phyloP scores from a whole-genome alignment of 2,329 filamentous ascomycete genomes.

The Aspergillus intermedius region DNA sequence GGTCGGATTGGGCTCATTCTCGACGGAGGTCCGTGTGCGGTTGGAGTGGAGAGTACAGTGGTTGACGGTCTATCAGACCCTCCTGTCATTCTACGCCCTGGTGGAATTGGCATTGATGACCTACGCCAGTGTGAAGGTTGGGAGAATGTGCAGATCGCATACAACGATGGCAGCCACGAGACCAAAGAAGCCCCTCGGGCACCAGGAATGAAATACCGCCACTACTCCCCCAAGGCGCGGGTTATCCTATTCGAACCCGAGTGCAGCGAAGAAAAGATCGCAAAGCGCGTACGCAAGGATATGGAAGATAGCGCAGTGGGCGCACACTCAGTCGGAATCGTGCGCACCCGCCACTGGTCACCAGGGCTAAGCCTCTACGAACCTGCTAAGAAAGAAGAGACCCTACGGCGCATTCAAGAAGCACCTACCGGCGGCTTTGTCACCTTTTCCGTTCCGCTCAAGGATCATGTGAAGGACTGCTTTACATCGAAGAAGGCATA shows the following conservation, averaged over 20 bases:
- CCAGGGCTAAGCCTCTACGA: constrained; percentile 23
- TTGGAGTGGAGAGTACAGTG: constrained; percentile 95
- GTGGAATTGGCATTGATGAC: constrained; percentile 77
- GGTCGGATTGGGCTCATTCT: constrained; percentile 80
- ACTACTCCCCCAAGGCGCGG: constrained; percentile 85
- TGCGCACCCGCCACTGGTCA: constrained; percentile 34
- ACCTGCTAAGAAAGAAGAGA: constrained; percentile 15
- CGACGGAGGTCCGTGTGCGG: constrained; percentile 77
- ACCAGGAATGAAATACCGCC: constrained; percentile 98
- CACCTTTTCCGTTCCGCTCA: constrained; percentile 22
- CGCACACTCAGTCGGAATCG: constrained; percentile 31
- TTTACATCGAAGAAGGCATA: constrained; percentile 40
- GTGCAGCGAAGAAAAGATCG: constrained; percentile 20
- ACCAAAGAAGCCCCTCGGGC: constrained; percentile 65
- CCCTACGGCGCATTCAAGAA: constrained; percentile 16
- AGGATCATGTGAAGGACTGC: constrained; percentile 13
- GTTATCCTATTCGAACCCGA: constrained; percentile 74
- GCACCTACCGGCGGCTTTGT: constrained; percentile 19
- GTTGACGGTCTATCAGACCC: constrained; percentile 81
- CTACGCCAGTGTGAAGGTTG: constrained; percentile 69
- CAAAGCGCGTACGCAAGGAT: constrained; percentile 28
- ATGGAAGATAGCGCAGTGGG: constrained; percentile 24
- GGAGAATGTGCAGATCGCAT: constrained; percentile 70
- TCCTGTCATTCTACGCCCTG: constrained; percentile 76
- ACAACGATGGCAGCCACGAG: constrained; percentile 66